Evolutionary conservation across 1,139 yeast genomes (phyloP), one percentile per base, ranked within the genome.

Genomic region (Magnusiomyces magnusii): DNA sequence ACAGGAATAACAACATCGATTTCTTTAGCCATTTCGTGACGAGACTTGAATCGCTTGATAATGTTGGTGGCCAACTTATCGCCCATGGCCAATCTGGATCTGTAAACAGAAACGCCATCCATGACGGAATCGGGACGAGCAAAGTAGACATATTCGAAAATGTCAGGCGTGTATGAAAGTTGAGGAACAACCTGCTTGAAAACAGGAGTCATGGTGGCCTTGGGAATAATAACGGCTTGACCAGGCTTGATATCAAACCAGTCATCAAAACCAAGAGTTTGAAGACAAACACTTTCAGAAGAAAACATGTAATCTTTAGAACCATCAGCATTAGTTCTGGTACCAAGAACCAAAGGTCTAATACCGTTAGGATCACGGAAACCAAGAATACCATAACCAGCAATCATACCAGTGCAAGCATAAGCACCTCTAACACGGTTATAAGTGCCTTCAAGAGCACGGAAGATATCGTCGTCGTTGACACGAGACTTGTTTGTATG

Each of bases 281-380:
- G 89, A 65, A 93, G 78, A 2, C 91, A 99, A 63, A 95, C 97
- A 60, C 95, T 87, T 74, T 93, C 99, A 15, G 96, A 87, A 1
- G 98, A 96, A 67, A 95, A 77, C 97, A 93, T 91, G 74, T 88
- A 91, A 73, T 93, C 99, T 61, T 76, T 79, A n/a, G 83, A 67
- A n/a, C 95, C 93, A 66, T 87, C 84, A 1, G 75, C 74, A 63
- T 82, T 82, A 55, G 75, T 67, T 68, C 99, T 82, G 73, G 87
- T 91, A 59, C 99, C 99, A 66, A 83, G 81, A 51, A 91, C 80
- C 60, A 93, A 77, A 1, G 99, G 99, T 71, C 99, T 83, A 67
- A 93, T 90, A 62, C 98, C 99, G 70, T 93, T 87, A 39, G 99
- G 97, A 74, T 93, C 99, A 72, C 99, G 83, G 78, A 93, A 95